Evolutionary conservation across 805 yeast species (phyloP), one percentile per base, ranked within the genome.

Genomic region (Yamadazyma kitorensis): DNA sequence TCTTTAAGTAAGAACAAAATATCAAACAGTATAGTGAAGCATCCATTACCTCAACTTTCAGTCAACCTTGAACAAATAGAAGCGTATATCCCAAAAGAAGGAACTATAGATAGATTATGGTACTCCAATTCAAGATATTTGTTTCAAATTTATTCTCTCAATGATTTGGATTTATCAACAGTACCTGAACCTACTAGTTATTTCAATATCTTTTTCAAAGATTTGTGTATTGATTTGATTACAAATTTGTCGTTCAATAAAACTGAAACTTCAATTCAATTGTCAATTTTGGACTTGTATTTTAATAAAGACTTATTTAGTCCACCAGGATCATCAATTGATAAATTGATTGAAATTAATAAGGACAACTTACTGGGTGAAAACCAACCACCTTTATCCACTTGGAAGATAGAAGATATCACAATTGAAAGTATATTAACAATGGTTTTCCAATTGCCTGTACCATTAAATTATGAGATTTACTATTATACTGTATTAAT

Each of bases 321-420:
- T 24, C 71, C 72, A 2, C 70, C 93, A 1, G 95, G 94, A 23
- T 74, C 82, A 3, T 76, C 94, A 0, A 70, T 88, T 39, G 96
- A 88, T 46, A 80, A 78, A 40, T 64, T 91, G 33, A 48, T 64
- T 5, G 41, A 51, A 31, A 62, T 68, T 21, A 53, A 64, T 33
- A 60, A 67, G 10, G 72, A 72, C 34, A 73, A 67, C 36, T 45
- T 46, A n/a, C 24, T 57, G 1, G 70, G 72, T 1, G 70, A 61
- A 43, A 65, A 67, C 37, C 40, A 22, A 4, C 70, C 72, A 3
- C 56, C 68, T 2, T 57, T 68, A 27, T 76, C 94, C 1, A 87
- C 96, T 0, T 87, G 86, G 84, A 93, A 93, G 55, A 75, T 88
- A 39, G 98, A 93, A 59, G 96, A 89, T 54, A 69, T 89, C 25